Percentiles rank a stretch among this genome's conserved stretches.
Conservation (phyloP, 1,139 yeast genomes). For the Yamadazyma epiphylla region DNA sequence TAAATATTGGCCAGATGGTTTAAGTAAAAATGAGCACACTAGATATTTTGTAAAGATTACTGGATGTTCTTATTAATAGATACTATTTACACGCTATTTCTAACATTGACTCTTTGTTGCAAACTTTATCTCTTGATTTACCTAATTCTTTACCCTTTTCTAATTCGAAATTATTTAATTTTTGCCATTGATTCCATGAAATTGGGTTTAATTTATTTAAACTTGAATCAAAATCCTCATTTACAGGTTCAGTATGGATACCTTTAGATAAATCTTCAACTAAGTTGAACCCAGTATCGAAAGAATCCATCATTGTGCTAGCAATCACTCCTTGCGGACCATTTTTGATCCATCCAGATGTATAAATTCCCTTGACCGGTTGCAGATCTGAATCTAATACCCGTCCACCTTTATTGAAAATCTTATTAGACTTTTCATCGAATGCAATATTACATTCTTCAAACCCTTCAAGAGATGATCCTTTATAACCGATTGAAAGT, state of each 20-base stretch:
- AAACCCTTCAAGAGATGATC: conserved; percentile 59
- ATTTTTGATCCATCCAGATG: conserved; percentile 88
- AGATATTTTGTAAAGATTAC: conserved; percentile 31
- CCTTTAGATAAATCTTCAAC: conserved; percentile 46
- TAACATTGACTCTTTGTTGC: conserved; percentile 49
- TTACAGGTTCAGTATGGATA: conserved; percentile 24
- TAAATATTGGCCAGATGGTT: conserved; percentile 20
- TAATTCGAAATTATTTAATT: conserved; percentile 53
- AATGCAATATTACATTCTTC: conserved; percentile 52
- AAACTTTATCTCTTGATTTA: conserved; percentile 58
- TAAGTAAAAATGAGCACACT: conserved; percentile 31
- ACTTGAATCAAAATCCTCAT: conserved; percentile 18
- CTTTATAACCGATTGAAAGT: conserved; percentile 81
- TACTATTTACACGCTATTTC: conserved; percentile 17
- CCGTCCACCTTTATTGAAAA: conserved; percentile 63
- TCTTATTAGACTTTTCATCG: conserved; percentile 44
- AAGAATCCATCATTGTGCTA: conserved; percentile 82
- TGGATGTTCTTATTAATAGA: conserved; percentile 21
- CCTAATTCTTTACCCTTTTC: conserved; percentile 42
- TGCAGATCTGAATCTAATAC: conserved; percentile 30
- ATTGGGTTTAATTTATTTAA: conserved; percentile 19
- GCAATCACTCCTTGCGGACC: conserved; percentile 94
- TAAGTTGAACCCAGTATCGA: conserved; percentile 67
- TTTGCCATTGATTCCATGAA: conserved; percentile 73
- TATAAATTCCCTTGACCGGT: conserved; percentile 55